phyloP scores from a whole-genome alignment of 176 grass and related monocot genomes.

The Musa beccarii region DNA sequence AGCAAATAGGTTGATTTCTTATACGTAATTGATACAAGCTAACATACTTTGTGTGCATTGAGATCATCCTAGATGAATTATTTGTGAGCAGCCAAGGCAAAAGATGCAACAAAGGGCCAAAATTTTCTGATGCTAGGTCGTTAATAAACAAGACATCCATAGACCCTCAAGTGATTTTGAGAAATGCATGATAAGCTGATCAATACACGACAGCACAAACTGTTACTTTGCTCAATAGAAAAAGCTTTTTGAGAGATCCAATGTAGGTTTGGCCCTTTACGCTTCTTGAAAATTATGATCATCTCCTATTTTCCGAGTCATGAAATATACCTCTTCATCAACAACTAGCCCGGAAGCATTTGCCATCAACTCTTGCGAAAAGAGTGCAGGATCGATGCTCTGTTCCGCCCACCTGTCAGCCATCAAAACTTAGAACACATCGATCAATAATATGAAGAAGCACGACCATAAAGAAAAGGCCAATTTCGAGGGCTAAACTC shows the following conservation, averaged over 20 bases:
- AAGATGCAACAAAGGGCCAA: not conserved
- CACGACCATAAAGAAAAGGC: not conserved
- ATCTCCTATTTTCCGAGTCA: not conserved
- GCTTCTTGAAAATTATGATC: too few species aligned
- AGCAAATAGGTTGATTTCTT: not conserved
- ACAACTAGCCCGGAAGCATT: slow-evolving; percentile 54
- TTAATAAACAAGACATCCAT: not conserved
- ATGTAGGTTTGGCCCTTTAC: not conserved
- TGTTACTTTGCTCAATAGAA: not conserved
- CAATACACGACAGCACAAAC: not conserved
- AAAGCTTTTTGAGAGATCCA: not conserved
- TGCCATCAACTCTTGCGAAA: slow-evolving; percentile 77
- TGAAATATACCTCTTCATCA: slow-evolving; percentile 55
- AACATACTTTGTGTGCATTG: not conserved
- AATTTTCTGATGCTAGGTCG: not conserved
- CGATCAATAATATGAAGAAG: slow-evolving; percentile 1
- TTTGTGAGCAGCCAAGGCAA: not conserved
- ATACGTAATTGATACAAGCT: not conserved
- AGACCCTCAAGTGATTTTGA: not conserved
- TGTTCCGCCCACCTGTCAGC: slow-evolving; percentile 90
- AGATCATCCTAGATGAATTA: not conserved
- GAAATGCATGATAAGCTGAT: not conserved
- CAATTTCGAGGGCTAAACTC: slow-evolving; percentile 9
- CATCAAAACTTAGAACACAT: slow-evolving; percentile 35
- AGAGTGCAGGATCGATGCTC: slow-evolving; percentile 84